Percentiles rank a stretch among this genome's conserved stretches.
Evolutionary conservation across 257 asterid species (phyloP).

Genomic region (Fraxinus quadrangulata): DNA sequence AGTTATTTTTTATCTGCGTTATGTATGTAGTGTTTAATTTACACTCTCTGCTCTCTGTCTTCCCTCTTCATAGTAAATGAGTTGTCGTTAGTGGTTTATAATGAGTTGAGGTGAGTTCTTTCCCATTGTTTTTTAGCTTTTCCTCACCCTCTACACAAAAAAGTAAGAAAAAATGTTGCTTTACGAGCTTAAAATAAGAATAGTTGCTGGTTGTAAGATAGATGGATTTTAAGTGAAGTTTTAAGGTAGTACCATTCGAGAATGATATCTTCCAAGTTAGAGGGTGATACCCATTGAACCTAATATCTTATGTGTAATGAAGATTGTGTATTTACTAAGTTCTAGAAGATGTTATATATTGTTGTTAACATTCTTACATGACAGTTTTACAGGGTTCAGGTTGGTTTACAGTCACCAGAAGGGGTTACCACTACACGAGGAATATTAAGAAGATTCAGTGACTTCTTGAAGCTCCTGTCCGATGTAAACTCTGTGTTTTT

Average conservation of each 20-base stretch:
- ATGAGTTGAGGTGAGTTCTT: background rate
- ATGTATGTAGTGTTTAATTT: background rate
- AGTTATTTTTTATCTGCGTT: background rate
- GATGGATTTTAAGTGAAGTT: too few relatives aligned
- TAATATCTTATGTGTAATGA: constrained; percentile 9
- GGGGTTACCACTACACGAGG: constrained; percentile 57
- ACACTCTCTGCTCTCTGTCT: background rate
- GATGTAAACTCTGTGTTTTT: constrained; percentile 48
- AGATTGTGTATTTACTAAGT: constrained; percentile 18
- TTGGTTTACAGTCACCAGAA: constrained; percentile 77
- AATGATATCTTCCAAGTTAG: background rate
- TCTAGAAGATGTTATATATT: constrained; percentile 2
- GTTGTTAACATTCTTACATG: constrained; percentile 27
- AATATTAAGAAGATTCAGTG: constrained; percentile 65
- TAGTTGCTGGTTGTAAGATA: too few relatives aligned
- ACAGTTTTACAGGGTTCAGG: constrained; percentile 83
- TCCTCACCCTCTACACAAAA: too few relatives aligned
- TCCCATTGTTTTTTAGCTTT: too few relatives aligned
- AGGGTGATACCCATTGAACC: background rate
- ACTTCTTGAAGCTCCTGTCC: constrained; percentile 62
- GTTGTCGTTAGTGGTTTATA: background rate
- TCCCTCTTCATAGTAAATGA: background rate
- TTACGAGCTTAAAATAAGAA: too few relatives aligned
- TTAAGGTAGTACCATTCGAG: too few relatives aligned
- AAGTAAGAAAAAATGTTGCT: too few relatives aligned